These are phyloP conservation scores for Buxus sempervirens DNA, from an alignment of 164 flowering plant genomes.

Conservation along the genomic window DNA sequence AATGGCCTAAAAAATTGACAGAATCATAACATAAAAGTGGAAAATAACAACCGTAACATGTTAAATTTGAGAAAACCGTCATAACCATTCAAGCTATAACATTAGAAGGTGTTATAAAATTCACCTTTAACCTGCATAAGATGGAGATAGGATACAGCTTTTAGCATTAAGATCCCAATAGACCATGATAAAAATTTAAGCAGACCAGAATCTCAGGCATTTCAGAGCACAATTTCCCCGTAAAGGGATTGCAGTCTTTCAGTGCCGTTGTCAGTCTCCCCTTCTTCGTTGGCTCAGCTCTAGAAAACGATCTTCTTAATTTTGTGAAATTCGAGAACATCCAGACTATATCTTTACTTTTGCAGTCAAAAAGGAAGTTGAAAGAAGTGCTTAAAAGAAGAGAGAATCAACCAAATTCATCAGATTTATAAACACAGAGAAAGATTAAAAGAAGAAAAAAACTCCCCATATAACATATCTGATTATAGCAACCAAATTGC, in stretches of 20 bases:
- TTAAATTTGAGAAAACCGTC: no score
- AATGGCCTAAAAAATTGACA: no score
- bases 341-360: background rate
- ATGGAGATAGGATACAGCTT: background rate
- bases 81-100: no score
- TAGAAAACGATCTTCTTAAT: background rate
- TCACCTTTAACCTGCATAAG: slow-evolving; percentile 15
- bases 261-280: background rate
- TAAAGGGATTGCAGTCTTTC: background rate
- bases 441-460: background rate
- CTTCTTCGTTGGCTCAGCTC: background rate
- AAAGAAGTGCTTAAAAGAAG: background rate
- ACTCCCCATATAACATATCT: background rate
- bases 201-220: no score
- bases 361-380: background rate
- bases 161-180: background rate
- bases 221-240: no score
- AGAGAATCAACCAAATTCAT: no score
- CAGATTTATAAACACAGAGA: background rate
- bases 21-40: no score
- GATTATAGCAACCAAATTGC: background rate
- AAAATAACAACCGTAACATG: no score
- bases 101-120: no score
- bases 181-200: background rate
- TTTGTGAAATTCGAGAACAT: background rate